Evolutionary conservation across 495 filamentous ascomycete genomes (phyloP), one percentile per base, ranked within the genome.

Genomic region (Massariosphaeria phaeospora): DNA sequence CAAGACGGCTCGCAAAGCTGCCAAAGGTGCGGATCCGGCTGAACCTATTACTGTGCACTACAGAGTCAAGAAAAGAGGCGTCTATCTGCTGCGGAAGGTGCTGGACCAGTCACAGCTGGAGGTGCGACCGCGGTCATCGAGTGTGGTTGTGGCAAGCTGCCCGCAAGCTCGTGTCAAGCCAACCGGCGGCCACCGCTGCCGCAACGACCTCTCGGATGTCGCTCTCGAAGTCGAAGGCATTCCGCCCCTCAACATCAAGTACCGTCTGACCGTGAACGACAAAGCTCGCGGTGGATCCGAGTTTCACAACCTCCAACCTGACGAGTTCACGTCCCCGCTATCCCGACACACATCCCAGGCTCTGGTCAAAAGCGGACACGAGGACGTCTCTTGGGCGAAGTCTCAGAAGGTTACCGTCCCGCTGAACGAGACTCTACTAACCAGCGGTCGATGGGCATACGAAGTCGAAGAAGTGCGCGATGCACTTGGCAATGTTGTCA

Each of bases 71-170:
- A 86, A 90, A 66, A 80, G 88, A 2, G 93, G 93, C 17, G 79
- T 89, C 30, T 98, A 98, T 69, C 79, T 84, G 33, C 76, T 98
- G 13, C 76, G 83, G 34, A 85, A 82, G 53, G 89, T 96, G 8
- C 76, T 95, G 21, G 93, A 98, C 66, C 84, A 96, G 67, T 88
- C 91, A 44, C 90, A 95, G 65, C 79, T 97, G 2, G 91, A 96
- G 66, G 90, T 98, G 10, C 86, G 88, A 49, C 79, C 84, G 53
- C 76, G 78, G 31, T 74, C 71, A 9, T 87, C 85, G 12, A 82
- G 88, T 62, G 84, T 89, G 0, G 79, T 93, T 38, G 85, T 98
- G 48, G 86, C 90, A 18, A 70, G 77, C 23, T 98, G 93, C 64
- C 93, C 93, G 11, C 82, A 78, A 55, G 91, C 89, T 12, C 70